Conservation (phyloP, 2,329 filamentous ascomycete species). For the Neofusicoccum ribis region DNA sequence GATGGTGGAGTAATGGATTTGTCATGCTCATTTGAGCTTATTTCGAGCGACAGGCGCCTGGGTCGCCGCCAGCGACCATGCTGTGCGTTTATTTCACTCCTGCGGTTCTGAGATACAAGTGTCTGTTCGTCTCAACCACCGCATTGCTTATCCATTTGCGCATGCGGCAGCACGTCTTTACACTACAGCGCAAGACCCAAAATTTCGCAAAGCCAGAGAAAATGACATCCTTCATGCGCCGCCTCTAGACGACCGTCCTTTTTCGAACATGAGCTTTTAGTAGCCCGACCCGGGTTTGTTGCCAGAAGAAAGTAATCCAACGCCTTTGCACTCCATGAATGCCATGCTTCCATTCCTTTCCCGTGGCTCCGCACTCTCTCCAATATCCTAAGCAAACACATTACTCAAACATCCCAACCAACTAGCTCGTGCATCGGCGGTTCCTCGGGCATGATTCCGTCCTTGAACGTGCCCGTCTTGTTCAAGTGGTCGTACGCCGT, state of each 20-base stretch:
- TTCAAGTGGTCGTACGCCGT: slow-evolving; percentile 65
- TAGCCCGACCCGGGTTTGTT: not conserved
- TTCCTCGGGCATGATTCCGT: slow-evolving; percentile 71
- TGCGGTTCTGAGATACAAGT: too few relatives aligned
- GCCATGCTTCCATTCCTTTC: not conserved
- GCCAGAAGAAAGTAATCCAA: not conserved
- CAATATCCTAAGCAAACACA: not conserved
- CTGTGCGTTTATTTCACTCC: too few relatives aligned
- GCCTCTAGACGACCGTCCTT: not conserved
- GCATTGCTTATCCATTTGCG: not conserved
- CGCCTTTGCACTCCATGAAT: not conserved
- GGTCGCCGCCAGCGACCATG: too few relatives aligned
- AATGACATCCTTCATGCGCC: not conserved
- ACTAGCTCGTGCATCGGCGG: slow-evolving; percentile 75
- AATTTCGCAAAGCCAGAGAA: too few relatives aligned
- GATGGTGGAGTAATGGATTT: not conserved
- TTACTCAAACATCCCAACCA: slow-evolving; percentile 10
- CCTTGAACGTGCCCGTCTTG: slow-evolving; percentile 66
- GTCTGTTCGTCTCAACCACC: too few relatives aligned
- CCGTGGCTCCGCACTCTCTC: not conserved
- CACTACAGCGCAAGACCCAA: too few relatives aligned
- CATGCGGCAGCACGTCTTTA: too few relatives aligned
- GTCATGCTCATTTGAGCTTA: not conserved
- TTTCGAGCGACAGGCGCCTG: too few relatives aligned
- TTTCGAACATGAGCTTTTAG: not conserved